These are phyloP conservation scores for Vitis hybrid DNA, from an alignment of 177 flowering plant genomes.

Conservation along the genomic window DNA sequence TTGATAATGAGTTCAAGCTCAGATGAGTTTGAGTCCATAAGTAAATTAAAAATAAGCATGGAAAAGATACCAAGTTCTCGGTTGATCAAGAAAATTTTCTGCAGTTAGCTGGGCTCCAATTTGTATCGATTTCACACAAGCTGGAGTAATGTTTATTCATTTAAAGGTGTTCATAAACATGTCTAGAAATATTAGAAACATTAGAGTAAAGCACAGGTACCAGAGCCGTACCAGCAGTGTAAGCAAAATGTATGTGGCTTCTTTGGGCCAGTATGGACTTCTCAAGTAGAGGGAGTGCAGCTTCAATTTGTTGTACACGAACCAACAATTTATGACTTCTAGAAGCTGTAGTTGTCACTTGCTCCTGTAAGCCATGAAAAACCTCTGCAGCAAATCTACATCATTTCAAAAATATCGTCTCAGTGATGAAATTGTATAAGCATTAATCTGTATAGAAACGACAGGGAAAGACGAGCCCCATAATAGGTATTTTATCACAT, in stretches of 20 bases:
- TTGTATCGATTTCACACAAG: background rate
- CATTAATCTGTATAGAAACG: background rate
- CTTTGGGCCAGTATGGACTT: constrained; percentile 71
- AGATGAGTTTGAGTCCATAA: background rate
- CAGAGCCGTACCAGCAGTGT: constrained; percentile 69
- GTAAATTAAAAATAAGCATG: background rate
- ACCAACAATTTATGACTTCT: constrained; percentile 72
- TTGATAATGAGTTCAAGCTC: background rate
- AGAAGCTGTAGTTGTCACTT: constrained; percentile 66
- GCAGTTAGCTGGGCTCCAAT: background rate
- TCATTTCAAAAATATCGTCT: constrained; percentile 10
- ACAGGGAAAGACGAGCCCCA: background rate
- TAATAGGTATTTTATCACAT: background rate
- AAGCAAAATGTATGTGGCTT: constrained; percentile 90
- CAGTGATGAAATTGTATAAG: constrained; percentile 3
- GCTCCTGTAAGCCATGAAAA: constrained; percentile 90
- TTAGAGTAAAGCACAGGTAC: background rate
- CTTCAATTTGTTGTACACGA: constrained; percentile 70
- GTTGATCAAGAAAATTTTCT: background rate
- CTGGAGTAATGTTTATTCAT: background rate
- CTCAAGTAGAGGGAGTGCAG: constrained; percentile 77
- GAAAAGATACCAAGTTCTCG: background rate
- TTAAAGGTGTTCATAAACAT: background rate
- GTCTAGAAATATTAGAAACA: background rate
- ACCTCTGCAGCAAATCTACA: constrained; percentile 92